Evolutionary conservation across 2,329 filamentous ascomycete species (phyloP).

Genomic region (Neopestalotiopsis clavispora): DNA sequence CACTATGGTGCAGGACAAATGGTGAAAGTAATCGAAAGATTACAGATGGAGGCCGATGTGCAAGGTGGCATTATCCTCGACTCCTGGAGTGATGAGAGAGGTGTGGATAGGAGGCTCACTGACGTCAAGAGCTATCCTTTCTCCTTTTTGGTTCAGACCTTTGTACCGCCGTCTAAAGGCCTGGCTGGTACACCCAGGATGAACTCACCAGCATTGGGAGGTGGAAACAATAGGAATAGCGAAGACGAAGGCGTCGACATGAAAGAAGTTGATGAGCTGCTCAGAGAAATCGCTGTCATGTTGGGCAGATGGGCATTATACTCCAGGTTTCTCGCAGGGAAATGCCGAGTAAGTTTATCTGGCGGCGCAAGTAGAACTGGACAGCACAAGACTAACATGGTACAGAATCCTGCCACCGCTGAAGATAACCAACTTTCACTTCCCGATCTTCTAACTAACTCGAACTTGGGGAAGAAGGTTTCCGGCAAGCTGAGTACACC

Average conservation of each 20-base stretch:
- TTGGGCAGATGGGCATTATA: constrained; percentile 93
- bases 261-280: constrained; percentile 88
- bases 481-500: constrained; percentile 74
- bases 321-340: constrained; percentile 83
- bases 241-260: constrained; percentile 96
- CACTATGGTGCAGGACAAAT: constrained; percentile 95
- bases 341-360: constrained; percentile 71
- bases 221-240: constrained; percentile 62
- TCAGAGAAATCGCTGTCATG: constrained; percentile 92
- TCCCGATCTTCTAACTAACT: constrained; percentile 78
- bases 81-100: constrained; percentile 90
- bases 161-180: constrained; percentile 73
- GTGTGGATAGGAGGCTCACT: constrained; percentile 82
- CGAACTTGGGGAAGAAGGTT: constrained; percentile 81
- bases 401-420: constrained; percentile 55
- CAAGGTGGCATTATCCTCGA: constrained; percentile 96
- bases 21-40: constrained; percentile 88
- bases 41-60: constrained; percentile 94
- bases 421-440: constrained; percentile 64
- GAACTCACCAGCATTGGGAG: constrained; percentile 74
- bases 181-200: constrained; percentile 67
- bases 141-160: constrained; percentile 95
- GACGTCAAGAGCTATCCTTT: constrained; percentile 98
- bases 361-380: constrained; percentile 19
- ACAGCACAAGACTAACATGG: constrained; percentile 32